phyloP scores from a whole-genome alignment of 495 filamentous ascomycete genomes.

The Glarea lozoyensis region DNA sequence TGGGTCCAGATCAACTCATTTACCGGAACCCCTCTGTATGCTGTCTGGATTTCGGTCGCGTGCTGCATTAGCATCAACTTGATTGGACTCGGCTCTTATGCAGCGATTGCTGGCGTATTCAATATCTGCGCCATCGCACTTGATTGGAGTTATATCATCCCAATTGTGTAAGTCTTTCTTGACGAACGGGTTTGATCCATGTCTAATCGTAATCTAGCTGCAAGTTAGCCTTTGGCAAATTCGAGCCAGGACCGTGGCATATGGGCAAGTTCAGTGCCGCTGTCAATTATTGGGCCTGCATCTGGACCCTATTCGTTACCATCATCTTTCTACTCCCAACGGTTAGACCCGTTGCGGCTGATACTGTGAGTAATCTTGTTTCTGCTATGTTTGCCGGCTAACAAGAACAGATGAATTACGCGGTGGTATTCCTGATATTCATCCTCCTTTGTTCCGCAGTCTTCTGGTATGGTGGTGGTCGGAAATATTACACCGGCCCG shows the following conservation, averaged over 20 bases:
- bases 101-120: slow-evolving; percentile 53
- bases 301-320: slow-evolving; percentile 52
- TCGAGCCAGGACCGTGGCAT: slow-evolving; percentile 52
- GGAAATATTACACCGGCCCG: slow-evolving; percentile 44
- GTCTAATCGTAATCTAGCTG: slow-evolving; percentile 24
- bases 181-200: neutral
- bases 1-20: slow-evolving; percentile 45
- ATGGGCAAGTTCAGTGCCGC: slow-evolving; percentile 36
- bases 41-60: slow-evolving; percentile 50
- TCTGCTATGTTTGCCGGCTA: neutral
- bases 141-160: slow-evolving; percentile 56
- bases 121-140: slow-evolving; percentile 54
- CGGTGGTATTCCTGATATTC: slow-evolving; percentile 32
- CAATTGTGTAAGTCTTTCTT: slow-evolving; percentile 30
- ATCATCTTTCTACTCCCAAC: slow-evolving; percentile 56
- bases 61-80: slow-evolving; percentile 52
- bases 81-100: slow-evolving; percentile 53
- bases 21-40: slow-evolving; percentile 50
- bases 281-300: slow-evolving; percentile 44
- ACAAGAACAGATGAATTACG: slow-evolving; percentile 18
- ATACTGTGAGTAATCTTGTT: slow-evolving; percentile 29
- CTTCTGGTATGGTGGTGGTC: slow-evolving; percentile 43
- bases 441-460: slow-evolving; percentile 31
- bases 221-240: slow-evolving; percentile 47
- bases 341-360: slow-evolving; percentile 37